These are phyloP conservation scores for Entomortierella lignicola DNA, from an alignment of 192 early-diverging fungal genomes.

Conservation along the genomic window DNA sequence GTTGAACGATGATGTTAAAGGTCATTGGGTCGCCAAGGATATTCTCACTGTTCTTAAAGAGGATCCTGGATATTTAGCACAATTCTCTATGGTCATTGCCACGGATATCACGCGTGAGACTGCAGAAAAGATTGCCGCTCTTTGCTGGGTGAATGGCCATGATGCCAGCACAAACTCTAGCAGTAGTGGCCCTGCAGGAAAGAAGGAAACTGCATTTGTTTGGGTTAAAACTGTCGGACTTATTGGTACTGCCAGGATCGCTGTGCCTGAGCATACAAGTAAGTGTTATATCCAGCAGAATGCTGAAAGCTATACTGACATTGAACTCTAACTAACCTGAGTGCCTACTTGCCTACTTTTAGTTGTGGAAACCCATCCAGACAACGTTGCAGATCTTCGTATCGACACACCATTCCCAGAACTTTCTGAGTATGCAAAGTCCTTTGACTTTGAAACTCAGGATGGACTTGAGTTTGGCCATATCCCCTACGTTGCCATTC, in stretches of 20 bases:
- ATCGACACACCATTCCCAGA: constrained; percentile 85
- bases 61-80: constrained; percentile 68
- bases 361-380: constrained; percentile 94
- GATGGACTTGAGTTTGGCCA: constrained; percentile 81
- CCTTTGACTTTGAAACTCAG: constrained; percentile 73
- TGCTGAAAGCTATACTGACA: background rate
- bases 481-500: constrained; percentile 87
- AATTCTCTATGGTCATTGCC: constrained; percentile 84
- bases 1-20: constrained; percentile 89
- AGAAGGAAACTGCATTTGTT: constrained; percentile 72
- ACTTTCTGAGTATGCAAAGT: constrained; percentile 68
- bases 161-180: constrained; percentile 10
- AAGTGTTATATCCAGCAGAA: constrained; percentile 38
- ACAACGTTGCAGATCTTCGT: constrained; percentile 81
- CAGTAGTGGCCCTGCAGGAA: constrained; percentile 15
- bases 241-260: constrained; percentile 77
- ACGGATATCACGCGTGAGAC: constrained; percentile 67
- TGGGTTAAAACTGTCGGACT: constrained; percentile 80
- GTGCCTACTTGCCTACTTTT: constrained; percentile 17
- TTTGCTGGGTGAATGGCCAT: constrained; percentile 64
- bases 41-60: constrained; percentile 20
- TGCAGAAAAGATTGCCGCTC: constrained; percentile 65
- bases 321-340: background rate
- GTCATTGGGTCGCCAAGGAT: constrained; percentile 69
- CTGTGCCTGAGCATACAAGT: constrained; percentile 84